Evolutionary conservation across 139 green algal species (phyloP).

Genomic region (Microglena sp.): DNA sequence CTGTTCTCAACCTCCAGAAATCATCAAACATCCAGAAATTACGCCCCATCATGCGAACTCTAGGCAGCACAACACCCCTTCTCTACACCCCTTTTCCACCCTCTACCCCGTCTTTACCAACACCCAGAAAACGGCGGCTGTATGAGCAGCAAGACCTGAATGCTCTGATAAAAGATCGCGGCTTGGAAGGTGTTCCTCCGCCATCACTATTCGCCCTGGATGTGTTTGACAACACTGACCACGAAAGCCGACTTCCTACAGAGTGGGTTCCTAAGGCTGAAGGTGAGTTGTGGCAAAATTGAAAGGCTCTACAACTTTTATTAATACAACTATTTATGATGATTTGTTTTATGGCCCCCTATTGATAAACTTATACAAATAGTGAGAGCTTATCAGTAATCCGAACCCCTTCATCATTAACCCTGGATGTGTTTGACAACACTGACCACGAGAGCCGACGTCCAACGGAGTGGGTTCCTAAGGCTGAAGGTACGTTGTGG

Average conservation of each 20-base stretch:
- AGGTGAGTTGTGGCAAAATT: no score
- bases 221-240: conserved; percentile 58
- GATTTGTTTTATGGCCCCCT: no score
- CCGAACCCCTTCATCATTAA: not conserved
- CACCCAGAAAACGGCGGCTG: conserved; percentile 57
- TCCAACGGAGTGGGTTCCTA: conserved; percentile 49
- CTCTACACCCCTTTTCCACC: no score
- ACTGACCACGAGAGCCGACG: conserved; percentile 47
- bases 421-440: conserved; percentile 62
- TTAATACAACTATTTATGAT: no score
- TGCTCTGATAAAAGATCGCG: conserved; percentile 29
- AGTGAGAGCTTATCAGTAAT: conserved; percentile 21
- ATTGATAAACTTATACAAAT: no score
- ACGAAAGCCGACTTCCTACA: conserved; percentile 35
- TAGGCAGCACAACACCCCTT: no score
- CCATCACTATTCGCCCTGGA: conserved; percentile 21
- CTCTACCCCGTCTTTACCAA: no score
- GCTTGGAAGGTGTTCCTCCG: conserved; percentile 6
- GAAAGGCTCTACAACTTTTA: no score
- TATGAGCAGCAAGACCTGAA: conserved; percentile 48
- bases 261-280: conserved; percentile 44
- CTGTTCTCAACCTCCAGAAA: no score
- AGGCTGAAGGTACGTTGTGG: conserved; percentile 23
- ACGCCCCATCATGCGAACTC: no score
- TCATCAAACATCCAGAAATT: no score